Evolutionary conservation across 225 moss, liverwort and hornwort genomes (phyloP).

Genomic region (Ulota crispa): DNA sequence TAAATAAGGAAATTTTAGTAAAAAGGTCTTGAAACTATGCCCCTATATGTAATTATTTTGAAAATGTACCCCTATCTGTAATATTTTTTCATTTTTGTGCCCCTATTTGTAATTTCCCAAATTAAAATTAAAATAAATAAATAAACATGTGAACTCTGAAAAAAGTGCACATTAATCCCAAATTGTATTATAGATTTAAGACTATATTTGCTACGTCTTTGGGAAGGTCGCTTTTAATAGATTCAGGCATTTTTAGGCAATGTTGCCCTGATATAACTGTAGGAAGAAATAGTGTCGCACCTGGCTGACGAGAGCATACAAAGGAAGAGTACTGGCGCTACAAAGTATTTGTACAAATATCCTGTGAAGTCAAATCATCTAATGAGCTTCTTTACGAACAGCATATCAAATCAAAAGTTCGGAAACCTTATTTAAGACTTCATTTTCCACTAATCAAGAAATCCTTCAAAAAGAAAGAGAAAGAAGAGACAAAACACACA

Average conservation of each 20-base stretch:
- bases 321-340: slow-evolving; percentile 79
- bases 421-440: not conserved
- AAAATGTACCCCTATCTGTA: no score
- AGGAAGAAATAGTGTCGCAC: slow-evolving; percentile 28
- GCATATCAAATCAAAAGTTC: not conserved
- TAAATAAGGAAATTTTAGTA: no score
- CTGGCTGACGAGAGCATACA: slow-evolving; percentile 88
- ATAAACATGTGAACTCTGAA: accelerated
- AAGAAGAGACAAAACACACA: no score
- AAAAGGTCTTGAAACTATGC: no score
- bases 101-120: no score
- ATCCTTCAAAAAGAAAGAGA: not conserved
- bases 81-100: no score
- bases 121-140: no score
- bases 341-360: slow-evolving; percentile 66
- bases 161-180: not conserved
- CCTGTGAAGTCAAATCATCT: slow-evolving; percentile 36
- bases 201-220: no score
- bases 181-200: no score
- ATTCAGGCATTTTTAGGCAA: no score
- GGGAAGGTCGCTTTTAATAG: no score
- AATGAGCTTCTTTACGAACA: not conserved
- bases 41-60: no score
- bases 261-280: not conserved
- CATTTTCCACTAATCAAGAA: not conserved